Base-by-base conservation (phyloP, 169 alveolate species). In the Plasmodium chabaudi region DNA sequence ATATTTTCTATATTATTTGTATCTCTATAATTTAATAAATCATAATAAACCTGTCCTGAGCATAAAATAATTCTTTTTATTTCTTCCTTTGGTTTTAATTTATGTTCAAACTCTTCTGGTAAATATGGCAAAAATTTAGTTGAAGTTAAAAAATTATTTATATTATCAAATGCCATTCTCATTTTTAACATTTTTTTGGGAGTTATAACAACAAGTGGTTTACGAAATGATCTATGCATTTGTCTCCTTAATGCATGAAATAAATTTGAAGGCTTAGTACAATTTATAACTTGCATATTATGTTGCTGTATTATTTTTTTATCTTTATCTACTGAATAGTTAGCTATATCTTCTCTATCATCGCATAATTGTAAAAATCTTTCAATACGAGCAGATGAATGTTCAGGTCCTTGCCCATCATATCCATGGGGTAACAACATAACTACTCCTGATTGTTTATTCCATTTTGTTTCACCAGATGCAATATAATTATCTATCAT, bases 361-460 rank as follows among this genome's bases (percentile, higher is more conserved):
- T 93, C 88, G 87, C 95, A 73, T 39, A 95, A 74, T 91, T 97
- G 96, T 86, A 97, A 88, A 92, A 97, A 92, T 19, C 98, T 75
- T 94, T 96, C 96, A 53, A 97, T 88, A 12, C 98, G 72, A 10
- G 97, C 98, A 21, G 98, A 96, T 7, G 99, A 96, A 84, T 98
- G 99, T 84, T 98, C 99, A n/a, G 99, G 98, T 3, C 99, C 99
- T 82, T 97, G 96, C 2, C 99, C 99, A 82, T 98, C 99, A 89
- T 94, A 97, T 25, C 99, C 99, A 91, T 98, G 99, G 23, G 99
- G 99, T 51, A 98, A 92, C 39, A 97, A 89, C 93, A 97, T 87
- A 12, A 92, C 94, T 21, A 97, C 84, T 12, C 98, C 98, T 27
- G 96, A 87, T 44, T 94, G 94, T 56, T 94, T 94, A 64, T 96